These are phyloP conservation scores for Quercus lobata DNA, from an alignment of 331 rosid species.

Conservation along the genomic window DNA sequence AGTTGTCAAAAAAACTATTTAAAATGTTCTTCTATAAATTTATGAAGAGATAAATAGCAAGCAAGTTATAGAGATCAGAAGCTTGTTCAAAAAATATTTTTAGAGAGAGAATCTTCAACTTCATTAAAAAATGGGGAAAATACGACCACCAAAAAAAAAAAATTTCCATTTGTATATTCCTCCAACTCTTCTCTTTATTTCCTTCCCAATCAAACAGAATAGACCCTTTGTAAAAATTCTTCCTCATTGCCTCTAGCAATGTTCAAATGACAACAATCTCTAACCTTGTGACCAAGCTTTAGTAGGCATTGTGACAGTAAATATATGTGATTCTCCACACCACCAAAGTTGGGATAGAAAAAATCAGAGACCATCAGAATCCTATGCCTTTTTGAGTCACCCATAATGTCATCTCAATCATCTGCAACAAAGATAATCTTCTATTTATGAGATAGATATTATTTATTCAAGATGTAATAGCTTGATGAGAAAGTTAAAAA, in stretches of 20 bases:
- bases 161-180: too few species aligned
- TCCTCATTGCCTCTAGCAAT: neutral
- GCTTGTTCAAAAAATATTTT: neutral
- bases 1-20: too few species aligned
- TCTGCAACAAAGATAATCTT: constrained; percentile 15
- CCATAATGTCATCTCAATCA: constrained; percentile 31
- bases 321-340: constrained; percentile 86
- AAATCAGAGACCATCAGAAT: constrained; percentile 90
- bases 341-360: constrained; percentile 93
- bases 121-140: too few species aligned
- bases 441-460: neutral
- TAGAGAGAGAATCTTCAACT: neutral
- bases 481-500: neutral
- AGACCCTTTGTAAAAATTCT: neutral
- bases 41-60: neutral
- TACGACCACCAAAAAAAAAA: too few species aligned
- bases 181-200: too few species aligned
- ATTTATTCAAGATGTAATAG: neutral
- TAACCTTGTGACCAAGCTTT: constrained; percentile 94
- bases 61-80: neutral
- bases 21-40: neutral
- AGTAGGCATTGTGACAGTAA: constrained; percentile 82
- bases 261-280: constrained; percentile 6
- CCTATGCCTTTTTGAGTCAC: constrained; percentile 49
- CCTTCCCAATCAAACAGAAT: too few species aligned